Evolutionary conservation across 805 yeast species (phyloP).

Genomic region (Kazachstania kunashirensis): DNA sequence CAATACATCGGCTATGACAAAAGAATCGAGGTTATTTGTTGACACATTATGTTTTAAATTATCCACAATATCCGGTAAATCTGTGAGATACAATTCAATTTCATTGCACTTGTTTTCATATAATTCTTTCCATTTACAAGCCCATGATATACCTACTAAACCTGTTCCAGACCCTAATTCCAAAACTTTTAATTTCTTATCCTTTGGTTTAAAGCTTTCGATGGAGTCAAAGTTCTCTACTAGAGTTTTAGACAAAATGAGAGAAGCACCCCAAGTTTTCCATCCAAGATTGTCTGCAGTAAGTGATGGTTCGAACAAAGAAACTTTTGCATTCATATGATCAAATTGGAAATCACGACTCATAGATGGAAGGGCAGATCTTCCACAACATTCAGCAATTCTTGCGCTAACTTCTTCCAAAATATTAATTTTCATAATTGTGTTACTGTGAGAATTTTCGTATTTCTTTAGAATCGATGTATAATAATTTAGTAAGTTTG

Average conservation of each 20-base stretch:
- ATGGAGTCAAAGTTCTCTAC: constrained; percentile 18
- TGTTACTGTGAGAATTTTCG: not conserved
- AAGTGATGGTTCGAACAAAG: constrained; percentile 70
- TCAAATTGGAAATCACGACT: constrained; percentile 47
- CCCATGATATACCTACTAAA: constrained; percentile 66
- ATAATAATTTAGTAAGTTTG: constrained; percentile 28
- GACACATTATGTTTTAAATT: constrained; percentile 54
- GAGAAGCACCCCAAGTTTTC: constrained; percentile 94
- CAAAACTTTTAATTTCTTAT: constrained; percentile 30
- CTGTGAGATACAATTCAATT: constrained; percentile 52
- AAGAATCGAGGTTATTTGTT: constrained; percentile 35
- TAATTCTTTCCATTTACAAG: constrained; percentile 25
- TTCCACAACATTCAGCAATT: constrained; percentile 73
- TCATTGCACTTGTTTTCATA: constrained; percentile 30
- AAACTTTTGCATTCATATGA: constrained; percentile 24
- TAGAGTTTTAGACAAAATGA: constrained; percentile 52
- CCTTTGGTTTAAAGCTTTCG: not conserved
- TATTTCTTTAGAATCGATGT: constrained; percentile 35
- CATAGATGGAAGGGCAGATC: constrained; percentile 71
- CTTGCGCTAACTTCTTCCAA: constrained; percentile 50
- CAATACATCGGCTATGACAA: constrained; percentile 39
- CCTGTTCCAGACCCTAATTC: constrained; percentile 98
- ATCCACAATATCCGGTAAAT: constrained; percentile 64
- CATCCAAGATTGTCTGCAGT: constrained; percentile 82
- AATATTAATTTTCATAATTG: constrained; percentile 21